Evolutionary conservation across 2,329 filamentous ascomycete species (phyloP), one percentile per base, ranked within the genome.

Genomic region (Sarocladium brachiariae): DNA sequence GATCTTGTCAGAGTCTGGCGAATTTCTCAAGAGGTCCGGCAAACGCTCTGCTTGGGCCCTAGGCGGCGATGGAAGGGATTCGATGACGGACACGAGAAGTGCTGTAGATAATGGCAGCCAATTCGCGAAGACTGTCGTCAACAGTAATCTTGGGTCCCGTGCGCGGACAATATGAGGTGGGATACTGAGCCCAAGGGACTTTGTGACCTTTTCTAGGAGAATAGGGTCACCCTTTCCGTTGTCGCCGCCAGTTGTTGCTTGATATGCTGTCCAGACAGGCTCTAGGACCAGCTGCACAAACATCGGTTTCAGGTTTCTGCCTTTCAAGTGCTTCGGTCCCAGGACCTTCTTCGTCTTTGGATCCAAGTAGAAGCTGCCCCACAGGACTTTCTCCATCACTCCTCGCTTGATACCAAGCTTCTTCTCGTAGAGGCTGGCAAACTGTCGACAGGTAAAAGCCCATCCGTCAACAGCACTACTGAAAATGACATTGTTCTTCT

Each of bases 401-500:
- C 82, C 83, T 43, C 91, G 80, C 69, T 96, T 97, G 67, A 97
- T 95, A 13, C 93, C 92, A 6, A 99, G 78, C 67, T 99, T 99
- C 74, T 91, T 95, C 69, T 97, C 92, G 63, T 97, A 99, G 24
- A 97, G 73, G 33, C 81, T 81, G 16, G 93, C 91, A 64, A 99
- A 99, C 61, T 99, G 93, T 48, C 90, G 82, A 47, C 96, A 85
- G 0, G 93, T 99, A 61, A 99, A 99, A 2, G 93, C 93, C 93
- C 93, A 99, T n/a, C 93, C 93, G 63, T 99, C 93, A 51, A 96
- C 86, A 53, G 93, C 93, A 65, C 92, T 97, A 72, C 89, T 90
- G 66, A 99, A 99, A 56, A 99, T 97, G 66, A 99, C 93, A 63
- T 99, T 99, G 67, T 96, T 96, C 69, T 92, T 95, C 64, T 99